A percentile compares a stretch with the other conserved stretches of the same genome.
phyloP scores from a whole-genome alignment of 192 early-diverging fungal genomes.

The Backusella tarrabulga region DNA sequence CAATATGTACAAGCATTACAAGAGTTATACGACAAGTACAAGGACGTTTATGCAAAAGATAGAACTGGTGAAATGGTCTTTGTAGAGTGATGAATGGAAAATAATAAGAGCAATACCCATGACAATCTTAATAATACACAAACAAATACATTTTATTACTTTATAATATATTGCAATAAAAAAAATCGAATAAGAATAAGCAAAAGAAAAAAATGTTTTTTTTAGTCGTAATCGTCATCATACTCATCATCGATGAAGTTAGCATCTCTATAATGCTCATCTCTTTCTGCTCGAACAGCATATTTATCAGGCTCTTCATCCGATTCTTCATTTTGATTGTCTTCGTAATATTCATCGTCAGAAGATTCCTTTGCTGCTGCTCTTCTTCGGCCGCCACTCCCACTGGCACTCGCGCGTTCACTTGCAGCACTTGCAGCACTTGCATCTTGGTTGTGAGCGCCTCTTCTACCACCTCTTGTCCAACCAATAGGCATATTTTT shows the following conservation, averaged over 20 bases:
- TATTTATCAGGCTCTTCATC: conserved; percentile 21
- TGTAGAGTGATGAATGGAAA: conserved; percentile 48
- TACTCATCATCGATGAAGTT: conserved; percentile 20
- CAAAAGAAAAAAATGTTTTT: neutral
- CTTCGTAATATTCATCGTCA: conserved; percentile 35
- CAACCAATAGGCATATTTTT: conserved; percentile 29
- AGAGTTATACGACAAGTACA: conserved; percentile 65
- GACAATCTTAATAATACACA: neutral
- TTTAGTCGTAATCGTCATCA: conserved; percentile 14
- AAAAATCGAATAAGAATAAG: neutral
- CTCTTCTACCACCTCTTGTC: conserved; percentile 32
- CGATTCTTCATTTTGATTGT: conserved; percentile 12
- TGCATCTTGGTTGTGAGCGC: conserved; percentile 33
- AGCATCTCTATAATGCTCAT: conserved; percentile 12
- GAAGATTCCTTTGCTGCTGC: conserved; percentile 22
- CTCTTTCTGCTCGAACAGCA: neutral
- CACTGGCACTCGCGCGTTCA: neutral
- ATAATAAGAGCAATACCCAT: neutral
- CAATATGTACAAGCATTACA: conserved; percentile 65
- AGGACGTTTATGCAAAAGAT: conserved; percentile 66
- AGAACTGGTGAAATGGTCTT: conserved; percentile 62
- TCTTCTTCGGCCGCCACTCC: conserved; percentile 18
- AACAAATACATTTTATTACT: neutral
- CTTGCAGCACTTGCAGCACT: conserved; percentile 31
- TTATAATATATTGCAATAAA: neutral